Conservation (phyloP, 345 rosid genomes). For the Moricandia moricandioides region DNA sequence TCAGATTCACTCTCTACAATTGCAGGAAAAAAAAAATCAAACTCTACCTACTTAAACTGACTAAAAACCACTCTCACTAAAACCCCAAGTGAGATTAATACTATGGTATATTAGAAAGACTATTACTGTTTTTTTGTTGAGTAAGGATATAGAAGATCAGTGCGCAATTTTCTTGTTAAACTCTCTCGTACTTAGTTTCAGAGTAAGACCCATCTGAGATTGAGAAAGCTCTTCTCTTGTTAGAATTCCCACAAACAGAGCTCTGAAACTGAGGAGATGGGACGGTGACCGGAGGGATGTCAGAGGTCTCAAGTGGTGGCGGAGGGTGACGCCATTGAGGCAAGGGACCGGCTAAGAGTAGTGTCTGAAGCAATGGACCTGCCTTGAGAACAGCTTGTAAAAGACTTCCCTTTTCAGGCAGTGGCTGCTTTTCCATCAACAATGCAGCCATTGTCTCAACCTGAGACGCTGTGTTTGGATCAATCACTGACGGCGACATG, state of each 20-base stretch:
- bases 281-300: conserved; percentile 82
- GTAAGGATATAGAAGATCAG: conserved; percentile 20
- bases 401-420: conserved; percentile 93
- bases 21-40: not conserved
- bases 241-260: conserved; percentile 36
- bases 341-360: conserved; percentile 84
- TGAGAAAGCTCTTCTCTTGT: conserved; percentile 56
- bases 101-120: conserved; percentile 31
- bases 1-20: conserved; percentile 31
- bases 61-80: conserved; percentile 29
- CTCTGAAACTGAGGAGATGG: conserved; percentile 43
- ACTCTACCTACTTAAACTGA: conserved; percentile 25
- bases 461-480: conserved; percentile 22
- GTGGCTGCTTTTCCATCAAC: conserved; percentile 60
- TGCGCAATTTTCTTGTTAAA: conserved; percentile 37
- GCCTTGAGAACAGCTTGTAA: conserved; percentile 93
- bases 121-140: conserved; percentile 21
- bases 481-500: conserved; percentile 57
- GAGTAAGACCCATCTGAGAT: conserved; percentile 47
- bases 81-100: conserved; percentile 23
- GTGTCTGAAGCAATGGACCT: conserved; percentile 87
- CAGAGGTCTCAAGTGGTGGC: conserved; percentile 79
- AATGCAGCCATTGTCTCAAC: conserved; percentile 24
- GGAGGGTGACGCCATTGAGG: conserved; percentile 99
- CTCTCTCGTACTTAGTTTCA: conserved; percentile 62